A percentile compares a stretch with the other conserved stretches of the same genome.
phyloP scores from a whole-genome alignment of 2,329 filamentous ascomycete species.

The Akanthomyces muscarius region DNA sequence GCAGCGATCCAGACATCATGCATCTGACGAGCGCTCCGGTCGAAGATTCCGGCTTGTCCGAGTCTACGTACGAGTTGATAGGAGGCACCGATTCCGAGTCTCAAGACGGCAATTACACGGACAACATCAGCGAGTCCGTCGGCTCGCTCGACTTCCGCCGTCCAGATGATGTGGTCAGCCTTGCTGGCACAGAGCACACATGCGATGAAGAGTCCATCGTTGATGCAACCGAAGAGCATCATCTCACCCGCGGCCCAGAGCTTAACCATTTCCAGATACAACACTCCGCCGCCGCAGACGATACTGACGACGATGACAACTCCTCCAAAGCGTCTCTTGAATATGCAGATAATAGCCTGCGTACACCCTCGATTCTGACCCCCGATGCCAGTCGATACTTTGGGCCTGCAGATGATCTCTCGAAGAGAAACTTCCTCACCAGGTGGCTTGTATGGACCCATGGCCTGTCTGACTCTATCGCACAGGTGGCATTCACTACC shows the following conservation, averaged over 20 bases:
- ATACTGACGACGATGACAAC: slow-evolving; percentile 16
- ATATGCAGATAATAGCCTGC: slow-evolving; percentile 47
- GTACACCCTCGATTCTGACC: slow-evolving; percentile 39
- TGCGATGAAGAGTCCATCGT: slow-evolving; percentile 39
- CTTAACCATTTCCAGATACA: slow-evolving; percentile 1
- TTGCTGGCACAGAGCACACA: slow-evolving; percentile 46
- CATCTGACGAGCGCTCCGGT: slow-evolving; percentile 38
- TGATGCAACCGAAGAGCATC: slow-evolving; percentile 32
- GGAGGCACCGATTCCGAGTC: slow-evolving; percentile 50
- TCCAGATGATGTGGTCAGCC: slow-evolving; percentile 50
- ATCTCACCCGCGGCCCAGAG: slow-evolving; percentile 9
- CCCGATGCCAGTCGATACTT: slow-evolving; percentile 29
- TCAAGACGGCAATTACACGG: slow-evolving; percentile 45
- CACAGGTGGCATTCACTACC: background rate
- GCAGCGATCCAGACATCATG: slow-evolving; percentile 56
- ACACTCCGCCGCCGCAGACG: background rate
- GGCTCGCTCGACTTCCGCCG: slow-evolving; percentile 46
- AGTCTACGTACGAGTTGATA: slow-evolving; percentile 56
- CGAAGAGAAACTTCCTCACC: background rate
- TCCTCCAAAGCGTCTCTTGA: slow-evolving; percentile 40
- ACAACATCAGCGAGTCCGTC: slow-evolving; percentile 47
- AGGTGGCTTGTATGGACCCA: background rate
- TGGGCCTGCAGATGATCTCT: background rate
- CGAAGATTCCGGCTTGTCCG: slow-evolving; percentile 49
- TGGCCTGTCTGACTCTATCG: background rate